Evolutionary conservation across 495 filamentous ascomycete genomes (phyloP), one percentile per base, ranked within the genome.

Genomic region (Lasiosphaeris hirsuta): DNA sequence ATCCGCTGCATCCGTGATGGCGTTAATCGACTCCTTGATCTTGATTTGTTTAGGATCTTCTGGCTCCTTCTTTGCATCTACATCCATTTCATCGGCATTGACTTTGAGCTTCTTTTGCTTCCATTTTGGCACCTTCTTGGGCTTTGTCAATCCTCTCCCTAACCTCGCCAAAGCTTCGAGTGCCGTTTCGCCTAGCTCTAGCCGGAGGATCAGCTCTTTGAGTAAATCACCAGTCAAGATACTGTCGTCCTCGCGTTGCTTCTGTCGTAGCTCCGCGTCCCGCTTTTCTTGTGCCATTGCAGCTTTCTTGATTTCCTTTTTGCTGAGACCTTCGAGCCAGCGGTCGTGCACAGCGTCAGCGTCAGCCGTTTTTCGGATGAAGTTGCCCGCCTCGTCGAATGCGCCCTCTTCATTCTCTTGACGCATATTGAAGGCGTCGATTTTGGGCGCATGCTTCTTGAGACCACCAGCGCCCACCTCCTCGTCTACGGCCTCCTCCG

Each of bases 371-470:
- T 92, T 94, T n/a, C 94, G 81, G 34, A 98, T 84, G 68, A 80
- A 98, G 67, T 97, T 97, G 3, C 94, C 94, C 13, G 84, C 75
- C 52, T 89, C 89, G 66, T 98, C 94, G 64, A 96, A 97, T 10
- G 84, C 78, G 0, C 94, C 94, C 65, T 97, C 94, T 69, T 98
- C 95, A 65, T 92, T 85, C 71, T 98, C 94, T 5, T 78, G 73
- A 47, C 81, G 84, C 83, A 98, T 92, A 65, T 98, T 96, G 79
- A 98, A 98, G 0, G 92, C 94, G 72, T 97, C 94, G 23, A 97
- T 78, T 63, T 94, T 86, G n/a, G 94, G 94, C 13, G 95, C 95
- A 69, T 96, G 90, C 68, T 88, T 92, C 72, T 97, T 97, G 62
- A 92, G 86, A 0, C 85, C 86, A 7, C 94, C 95, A 3, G 88